Base-by-base conservation (phyloP, 371 early-diverging fungal genomes). In the Gilbertella persicaria region DNA sequence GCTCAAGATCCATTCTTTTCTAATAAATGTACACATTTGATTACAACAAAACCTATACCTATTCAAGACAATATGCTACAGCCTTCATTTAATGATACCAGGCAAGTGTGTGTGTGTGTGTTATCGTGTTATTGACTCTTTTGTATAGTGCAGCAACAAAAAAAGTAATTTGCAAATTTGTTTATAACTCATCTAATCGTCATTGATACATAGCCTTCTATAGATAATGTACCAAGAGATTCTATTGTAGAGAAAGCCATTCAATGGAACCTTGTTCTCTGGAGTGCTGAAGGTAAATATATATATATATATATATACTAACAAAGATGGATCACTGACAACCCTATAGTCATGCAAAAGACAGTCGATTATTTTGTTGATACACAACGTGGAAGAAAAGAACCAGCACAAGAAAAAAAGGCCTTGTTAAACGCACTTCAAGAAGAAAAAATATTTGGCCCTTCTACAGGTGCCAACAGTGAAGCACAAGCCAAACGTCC, bases 1-100 rank as follows among this genome's bases (percentile, higher is more conserved):
- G 46, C 55, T n/a, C 50, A 54, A 10, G 78, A 73, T 24, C 41
- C 66, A 14, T 77, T 77, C 50, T 77, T 73, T 35, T 77, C 78
- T 20, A 57, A 51, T 7, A 66, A 73, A 46, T 77, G 78, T 33
- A 77, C 78, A 2, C 78, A 77, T 51, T 45, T 77, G 12, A 62
- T 73, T 2, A 77, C 78, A 2, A 59, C 60, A 13, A 64, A 64
- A 46, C 43, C 62, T 8, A 49, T 69, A 19, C 54, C 57, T 28
- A 12, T 17, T 21, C 53, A 53, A 36, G 54, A 60, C 19, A 73
- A 66, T 33, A 37, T 44, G 21, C 28, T 26, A 38, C 57, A 21
- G 25, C 35, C 28, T 50, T 62, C 29, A 29, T 39, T 10, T 57
- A 42, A 21, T 36, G 63, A 39, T 30, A 39, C n/a, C 59, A 63